These are phyloP conservation scores for Fusarium sp. DNA, from an alignment of 2,329 filamentous ascomycete species.

Conservation along the genomic window DNA sequence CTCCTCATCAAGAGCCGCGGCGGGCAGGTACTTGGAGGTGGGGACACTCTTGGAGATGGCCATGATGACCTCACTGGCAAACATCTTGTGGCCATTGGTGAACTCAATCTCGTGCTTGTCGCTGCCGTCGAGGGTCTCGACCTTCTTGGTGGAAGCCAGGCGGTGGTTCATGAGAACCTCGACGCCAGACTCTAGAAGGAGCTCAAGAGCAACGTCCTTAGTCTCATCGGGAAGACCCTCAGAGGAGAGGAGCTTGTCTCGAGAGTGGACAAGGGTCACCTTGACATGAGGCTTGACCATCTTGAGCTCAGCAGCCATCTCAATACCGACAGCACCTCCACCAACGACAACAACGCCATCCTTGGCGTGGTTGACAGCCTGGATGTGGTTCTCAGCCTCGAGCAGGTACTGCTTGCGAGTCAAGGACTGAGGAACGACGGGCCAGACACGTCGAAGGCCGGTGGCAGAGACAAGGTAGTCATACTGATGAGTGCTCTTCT, in stretches of 20 bases:
- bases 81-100: slow-evolving; percentile 68
- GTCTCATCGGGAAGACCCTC: slow-evolving; percentile 78
- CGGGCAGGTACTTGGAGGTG: slow-evolving; percentile 72
- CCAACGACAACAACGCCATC: slow-evolving; percentile 79
- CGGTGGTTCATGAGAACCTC: slow-evolving; percentile 73
- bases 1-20: slow-evolving; percentile 68
- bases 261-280: slow-evolving; percentile 82
- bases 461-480: slow-evolving; percentile 82
- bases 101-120: slow-evolving; percentile 65
- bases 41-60: slow-evolving; percentile 74
- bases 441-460: slow-evolving; percentile 76
- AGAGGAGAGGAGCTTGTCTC: slow-evolving; percentile 75
- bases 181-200: slow-evolving; percentile 73
- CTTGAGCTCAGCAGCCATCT: slow-evolving; percentile 85
- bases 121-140: slow-evolving; percentile 57
- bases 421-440: slow-evolving; percentile 76
- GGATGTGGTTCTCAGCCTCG: slow-evolving; percentile 72
- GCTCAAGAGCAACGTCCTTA: slow-evolving; percentile 69
- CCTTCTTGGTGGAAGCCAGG: slow-evolving; percentile 60
- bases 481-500: slow-evolving; percentile 63
- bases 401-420: slow-evolving; percentile 71
- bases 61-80: slow-evolving; percentile 74
- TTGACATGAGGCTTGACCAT: slow-evolving; percentile 70
- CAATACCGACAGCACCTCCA: slow-evolving; percentile 81
- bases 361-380: slow-evolving; percentile 61